phyloP scores from a whole-genome alignment of 1,284 basidiomycete species.

The Ustilago sp. region DNA sequence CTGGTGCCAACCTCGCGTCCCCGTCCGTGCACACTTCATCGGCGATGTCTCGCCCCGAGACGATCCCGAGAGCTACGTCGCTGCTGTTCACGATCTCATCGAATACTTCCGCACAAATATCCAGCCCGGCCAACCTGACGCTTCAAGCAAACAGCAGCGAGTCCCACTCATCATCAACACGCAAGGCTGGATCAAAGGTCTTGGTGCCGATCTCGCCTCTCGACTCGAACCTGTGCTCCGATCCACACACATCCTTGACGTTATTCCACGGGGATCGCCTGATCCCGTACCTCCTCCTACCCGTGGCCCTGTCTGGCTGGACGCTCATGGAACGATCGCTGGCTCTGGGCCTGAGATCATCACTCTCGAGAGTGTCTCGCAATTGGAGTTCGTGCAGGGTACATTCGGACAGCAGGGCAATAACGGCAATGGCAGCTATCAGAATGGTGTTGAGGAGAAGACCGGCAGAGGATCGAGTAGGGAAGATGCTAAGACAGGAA shows the following conservation, averaged over 20 bases:
- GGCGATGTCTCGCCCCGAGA: conserved; percentile 83
- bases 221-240: conserved; percentile 78
- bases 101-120: conserved; percentile 72
- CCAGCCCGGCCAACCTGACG: conserved; percentile 18
- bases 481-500: conserved; percentile 9
- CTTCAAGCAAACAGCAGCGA: conserved; percentile 5
- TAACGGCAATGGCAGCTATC: not conserved
- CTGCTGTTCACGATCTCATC: conserved; percentile 78
- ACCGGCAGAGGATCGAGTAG: conserved; percentile 6
- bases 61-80: conserved; percentile 83
- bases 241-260: conserved; percentile 78
- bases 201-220: conserved; percentile 83
- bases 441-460: not conserved
- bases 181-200: conserved; percentile 95
- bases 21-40: conserved; percentile 83
- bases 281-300: conserved; percentile 14
- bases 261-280: conserved; percentile 29
- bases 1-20: conserved; percentile 73
- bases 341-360: conserved; percentile 32
- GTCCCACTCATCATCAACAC: conserved; percentile 90
- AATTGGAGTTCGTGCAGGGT: conserved; percentile 32
- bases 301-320: conserved; percentile 36
- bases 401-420: conserved; percentile 16
- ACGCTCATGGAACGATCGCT: conserved; percentile 39
- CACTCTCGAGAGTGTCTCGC: conserved; percentile 37